A percentile compares a stretch with the other conserved stretches of the same genome.
These are phyloP conservation scores for Castanea mollissima DNA, from an alignment of 306 rosid genomes.

Conservation along the genomic window DNA sequence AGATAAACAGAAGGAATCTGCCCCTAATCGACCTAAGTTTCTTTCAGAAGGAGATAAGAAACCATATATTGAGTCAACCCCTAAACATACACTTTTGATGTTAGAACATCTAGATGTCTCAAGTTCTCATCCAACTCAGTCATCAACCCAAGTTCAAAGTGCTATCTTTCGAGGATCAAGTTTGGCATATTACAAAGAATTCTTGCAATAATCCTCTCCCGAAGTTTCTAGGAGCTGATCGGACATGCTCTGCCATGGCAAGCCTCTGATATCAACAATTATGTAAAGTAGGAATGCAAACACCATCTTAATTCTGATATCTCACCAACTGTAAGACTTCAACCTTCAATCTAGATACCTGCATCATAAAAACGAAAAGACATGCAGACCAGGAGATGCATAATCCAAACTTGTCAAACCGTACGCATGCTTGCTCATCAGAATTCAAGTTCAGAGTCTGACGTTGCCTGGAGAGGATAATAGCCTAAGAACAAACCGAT, in stretches of 20 bases:
- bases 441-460: constrained; percentile 21
- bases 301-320: constrained; percentile 7
- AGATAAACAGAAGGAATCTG: constrained; percentile 10
- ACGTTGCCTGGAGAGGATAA: constrained; percentile 14
- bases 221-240: constrained; percentile 3
- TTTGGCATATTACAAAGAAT: constrained; percentile 22
- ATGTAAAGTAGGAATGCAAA: not conserved
- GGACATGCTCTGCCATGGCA: not conserved
- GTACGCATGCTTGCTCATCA: constrained; percentile 15
- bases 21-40: constrained; percentile 1
- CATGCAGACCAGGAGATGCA: constrained; percentile 14
- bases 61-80: not conserved
- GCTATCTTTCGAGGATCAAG: not conserved
- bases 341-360: constrained; percentile 9
- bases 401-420: constrained; percentile 18
- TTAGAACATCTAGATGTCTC: constrained; percentile 7
- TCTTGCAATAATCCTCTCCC: constrained; percentile 13
- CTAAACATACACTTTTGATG: constrained; percentile 6
- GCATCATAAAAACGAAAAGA: constrained; percentile 18
- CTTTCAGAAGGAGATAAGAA: constrained; percentile 13
- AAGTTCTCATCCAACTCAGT: constrained; percentile 16
- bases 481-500: constrained; percentile 16
- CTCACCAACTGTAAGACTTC: constrained; percentile 14
- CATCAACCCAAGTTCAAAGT: constrained; percentile 6
- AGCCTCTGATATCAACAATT: constrained; percentile 13